Evolutionary conservation across 1,284 basidiomycete genomes (phyloP).

Genomic region (Ceratobasidium sp.): DNA sequence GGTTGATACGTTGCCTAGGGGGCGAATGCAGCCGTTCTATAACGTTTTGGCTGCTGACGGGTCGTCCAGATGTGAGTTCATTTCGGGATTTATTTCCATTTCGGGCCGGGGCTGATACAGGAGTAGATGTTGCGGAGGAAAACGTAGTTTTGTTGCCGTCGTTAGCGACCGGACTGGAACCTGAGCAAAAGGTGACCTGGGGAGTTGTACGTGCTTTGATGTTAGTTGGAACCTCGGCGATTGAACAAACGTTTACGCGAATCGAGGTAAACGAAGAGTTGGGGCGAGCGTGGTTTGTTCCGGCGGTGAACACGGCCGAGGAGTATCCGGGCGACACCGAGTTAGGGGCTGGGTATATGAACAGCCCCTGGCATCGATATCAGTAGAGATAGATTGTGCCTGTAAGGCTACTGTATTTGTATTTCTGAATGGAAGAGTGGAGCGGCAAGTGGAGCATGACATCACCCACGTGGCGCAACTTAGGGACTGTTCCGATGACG

Average conservation of each 20-base stretch:
- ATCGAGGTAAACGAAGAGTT: slow-evolving; percentile 28
- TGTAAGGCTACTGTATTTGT: background rate
- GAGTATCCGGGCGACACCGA: slow-evolving; percentile 22
- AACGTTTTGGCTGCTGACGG: slow-evolving; percentile 60
- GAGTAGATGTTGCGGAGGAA: slow-evolving; percentile 62
- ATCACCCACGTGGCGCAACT: slow-evolving; percentile 13
- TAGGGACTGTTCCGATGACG: slow-evolving; percentile 30
- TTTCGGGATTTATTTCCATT: background rate
- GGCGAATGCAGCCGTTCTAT: slow-evolving; percentile 69
- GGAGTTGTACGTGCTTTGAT: background rate
- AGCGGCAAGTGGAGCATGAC: slow-evolving; percentile 11
- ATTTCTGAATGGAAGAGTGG: background rate
- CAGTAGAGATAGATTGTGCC: background rate
- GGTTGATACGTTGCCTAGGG: slow-evolving; percentile 60
- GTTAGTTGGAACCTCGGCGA: background rate
- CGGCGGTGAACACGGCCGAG: background rate
- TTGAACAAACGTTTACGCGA: slow-evolving; percentile 22
- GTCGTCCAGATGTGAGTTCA: slow-evolving; percentile 60
- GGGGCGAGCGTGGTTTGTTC: slow-evolving; percentile 35
- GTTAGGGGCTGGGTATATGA: slow-evolving; percentile 22
- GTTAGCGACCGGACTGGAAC: background rate
- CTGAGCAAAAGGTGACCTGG: background rate
- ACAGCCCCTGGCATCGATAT: slow-evolving; percentile 10
- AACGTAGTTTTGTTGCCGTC: slow-evolving; percentile 56
- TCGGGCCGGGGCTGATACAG: background rate